Conservation (phyloP, 1,139 yeast genomes). For the Taphrina pruni region DNA sequence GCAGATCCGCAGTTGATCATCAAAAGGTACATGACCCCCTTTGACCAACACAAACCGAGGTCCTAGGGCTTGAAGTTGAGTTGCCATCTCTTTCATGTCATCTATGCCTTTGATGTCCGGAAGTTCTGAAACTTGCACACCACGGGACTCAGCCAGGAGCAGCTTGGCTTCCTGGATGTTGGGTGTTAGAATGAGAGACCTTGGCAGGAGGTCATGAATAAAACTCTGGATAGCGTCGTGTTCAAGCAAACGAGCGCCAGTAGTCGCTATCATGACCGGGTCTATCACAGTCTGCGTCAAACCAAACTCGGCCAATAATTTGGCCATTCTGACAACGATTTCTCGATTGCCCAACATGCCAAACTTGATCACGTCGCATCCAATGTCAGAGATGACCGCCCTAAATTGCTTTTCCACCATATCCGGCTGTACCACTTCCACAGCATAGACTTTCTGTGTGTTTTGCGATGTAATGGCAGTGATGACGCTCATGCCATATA, state of each 20-base stretch:
- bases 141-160: conserved; percentile 50
- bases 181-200: conserved; percentile 75
- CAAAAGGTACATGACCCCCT: conserved; percentile 77
- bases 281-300: conserved; percentile 62
- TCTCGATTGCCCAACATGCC: conserved; percentile 65
- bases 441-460: conserved; percentile 60
- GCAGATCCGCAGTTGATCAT: conserved; percentile 46
- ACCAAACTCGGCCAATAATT: conserved; percentile 53
- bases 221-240: conserved; percentile 59
- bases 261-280: conserved; percentile 54
- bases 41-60: conserved; percentile 69
- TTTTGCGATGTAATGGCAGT: conserved; percentile 87
- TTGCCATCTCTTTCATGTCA: conserved; percentile 57
- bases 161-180: conserved; percentile 69
- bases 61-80: conserved; percentile 56
- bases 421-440: conserved; percentile 58
- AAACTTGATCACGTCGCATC: conserved; percentile 74
- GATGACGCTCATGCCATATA: conserved; percentile 80
- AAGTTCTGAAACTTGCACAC: conserved; percentile 48
- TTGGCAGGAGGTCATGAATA: conserved; percentile 59
- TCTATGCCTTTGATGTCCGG: conserved; percentile 50
- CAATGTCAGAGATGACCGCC: conserved; percentile 67
- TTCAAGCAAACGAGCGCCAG: conserved; percentile 36
- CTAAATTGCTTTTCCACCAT: conserved; percentile 59
- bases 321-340: conserved; percentile 60